Base-by-base conservation (phyloP, 2,329 filamentous ascomycete species). In the Ophiosphaerella korrae region DNA sequence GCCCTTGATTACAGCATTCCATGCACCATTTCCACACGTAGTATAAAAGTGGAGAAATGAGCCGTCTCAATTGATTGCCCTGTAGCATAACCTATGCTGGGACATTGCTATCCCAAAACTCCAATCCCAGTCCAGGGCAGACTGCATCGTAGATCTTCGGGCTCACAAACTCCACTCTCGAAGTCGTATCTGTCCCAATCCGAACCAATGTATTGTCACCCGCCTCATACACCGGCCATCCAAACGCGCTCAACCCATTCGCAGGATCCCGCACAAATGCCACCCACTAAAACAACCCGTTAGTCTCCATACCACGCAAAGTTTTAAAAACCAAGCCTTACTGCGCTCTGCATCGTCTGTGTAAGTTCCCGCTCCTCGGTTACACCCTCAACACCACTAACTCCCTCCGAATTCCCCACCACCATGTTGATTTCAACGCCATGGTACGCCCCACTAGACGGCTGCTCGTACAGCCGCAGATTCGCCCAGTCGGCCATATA, bases 361-460 rank as follows among this genome's bases (percentile, higher is more conserved):
- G 26, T 6, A 11, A 29, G 26, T 29, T 29, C 26, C 7, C 7
- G 2, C 26, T 7, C 26, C 26, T 29, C 26, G 26, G 26, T 6
- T 29, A 7, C 26, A 8, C 7, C 7, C 7, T 7, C 26, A 11
- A 29, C 11, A 29, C 50, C 31, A 35, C 35, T 45, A 29, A 47
- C 31, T 9, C 33, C 21, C 32, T 56, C 43, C 33, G 45, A 16
- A 26, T 48, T 57, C 34, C 56, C 56, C 42, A 52, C 42, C 2
- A 59, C 14, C 38, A 57, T 53, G n/a, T 52, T 41, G 29, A 57
- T 21, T 37, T 59, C 56, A 31, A 42, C 41, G n/a, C 38, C 39
- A 45, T 59, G 56, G 38, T 56, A 59, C 6, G 50, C 53, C 16
- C 53, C 53, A 18, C 47, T 39, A 16, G 37, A 39, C 16, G 41